These are phyloP conservation scores for Thalassia testudinum DNA, from an alignment of 116 monocot species.

Conservation along the genomic window DNA sequence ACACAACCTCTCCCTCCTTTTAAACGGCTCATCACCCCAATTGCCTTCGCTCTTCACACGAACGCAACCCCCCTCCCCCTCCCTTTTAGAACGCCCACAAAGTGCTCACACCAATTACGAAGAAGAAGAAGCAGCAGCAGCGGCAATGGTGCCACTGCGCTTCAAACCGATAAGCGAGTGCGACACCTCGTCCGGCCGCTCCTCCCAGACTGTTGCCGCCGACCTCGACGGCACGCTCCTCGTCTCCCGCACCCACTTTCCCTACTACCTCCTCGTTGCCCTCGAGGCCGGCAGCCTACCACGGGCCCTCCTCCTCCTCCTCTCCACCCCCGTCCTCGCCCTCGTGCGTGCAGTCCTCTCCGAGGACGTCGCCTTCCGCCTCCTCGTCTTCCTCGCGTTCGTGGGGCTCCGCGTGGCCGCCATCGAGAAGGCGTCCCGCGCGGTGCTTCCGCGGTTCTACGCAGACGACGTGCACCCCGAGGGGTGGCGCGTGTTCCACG, in stretches of 20 bases:
- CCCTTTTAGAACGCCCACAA: too few species aligned
- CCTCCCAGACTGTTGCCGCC: conserved; percentile 38
- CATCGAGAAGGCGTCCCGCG: conserved; percentile 34
- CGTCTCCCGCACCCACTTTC: conserved; percentile 62
- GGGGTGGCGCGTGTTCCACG: conserved; percentile 40
- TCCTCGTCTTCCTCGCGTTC: conserved; percentile 48
- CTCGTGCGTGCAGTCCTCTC: conserved; percentile 39
- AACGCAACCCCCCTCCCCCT: too few species aligned
- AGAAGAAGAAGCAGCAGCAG: too few species aligned
- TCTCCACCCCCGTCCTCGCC: conserved; percentile 44
- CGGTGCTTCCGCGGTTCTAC: conserved; percentile 71
- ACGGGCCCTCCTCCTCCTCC: conserved; percentile 54
- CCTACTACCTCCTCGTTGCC: conserved; percentile 78
- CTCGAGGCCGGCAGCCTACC: conserved; percentile 55
- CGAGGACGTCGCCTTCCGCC: conserved; percentile 44
- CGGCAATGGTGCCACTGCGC: too few species aligned
- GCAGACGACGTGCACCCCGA: conserved; percentile 58
- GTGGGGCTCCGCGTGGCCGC: conserved; percentile 28
- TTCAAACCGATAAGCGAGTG: conserved; percentile 7
- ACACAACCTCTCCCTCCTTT: too few species aligned
- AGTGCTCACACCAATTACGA: too few species aligned
- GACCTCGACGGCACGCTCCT: conserved; percentile 91
- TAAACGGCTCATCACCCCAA: too few species aligned
- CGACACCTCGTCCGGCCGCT: conserved; percentile 15
- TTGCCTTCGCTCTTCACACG: too few species aligned